Evolutionary conservation across 805 yeast genomes (phyloP).

Genomic region (Cyberlindnera saturnus): DNA sequence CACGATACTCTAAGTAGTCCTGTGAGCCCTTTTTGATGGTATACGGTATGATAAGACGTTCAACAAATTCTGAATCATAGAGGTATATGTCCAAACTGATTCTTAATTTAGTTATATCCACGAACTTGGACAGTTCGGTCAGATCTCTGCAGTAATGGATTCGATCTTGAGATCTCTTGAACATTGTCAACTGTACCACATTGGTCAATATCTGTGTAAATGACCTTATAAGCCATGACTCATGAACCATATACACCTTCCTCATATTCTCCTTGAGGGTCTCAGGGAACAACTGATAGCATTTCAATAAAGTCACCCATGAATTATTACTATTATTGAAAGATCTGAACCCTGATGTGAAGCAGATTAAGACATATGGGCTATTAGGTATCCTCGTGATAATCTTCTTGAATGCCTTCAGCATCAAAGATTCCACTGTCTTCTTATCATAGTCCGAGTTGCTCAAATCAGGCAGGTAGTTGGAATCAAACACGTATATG

Average conservation of each 20-base stretch:
- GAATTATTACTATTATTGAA: constrained; percentile 32
- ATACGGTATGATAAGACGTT: constrained; percentile 42
- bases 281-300: constrained; percentile 53
- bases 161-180: constrained; percentile 20
- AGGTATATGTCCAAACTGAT: constrained; percentile 71
- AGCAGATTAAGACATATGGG: constrained; percentile 63
- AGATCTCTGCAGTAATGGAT: constrained; percentile 30
- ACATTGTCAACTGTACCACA: constrained; percentile 45
- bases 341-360: constrained; percentile 74
- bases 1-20: constrained; percentile 31
- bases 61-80: constrained; percentile 51
- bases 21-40: constrained; percentile 24
- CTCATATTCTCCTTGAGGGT: constrained; percentile 46
- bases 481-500: constrained; percentile 76
- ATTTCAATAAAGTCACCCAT: constrained; percentile 69
- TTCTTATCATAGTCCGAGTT: constrained; percentile 30
- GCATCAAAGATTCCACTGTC: constrained; percentile 32
- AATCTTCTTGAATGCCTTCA: constrained; percentile 52
- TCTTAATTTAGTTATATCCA: constrained; percentile 74
- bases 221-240: constrained; percentile 81
- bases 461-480: constrained; percentile 63
- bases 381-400: constrained; percentile 52
- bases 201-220: constrained; percentile 66
- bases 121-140: constrained; percentile 27
- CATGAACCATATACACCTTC: constrained; percentile 78